Evolutionary conservation across 2,329 filamentous ascomycete species (phyloP).

Genomic region (Colletotrichum horii): DNA sequence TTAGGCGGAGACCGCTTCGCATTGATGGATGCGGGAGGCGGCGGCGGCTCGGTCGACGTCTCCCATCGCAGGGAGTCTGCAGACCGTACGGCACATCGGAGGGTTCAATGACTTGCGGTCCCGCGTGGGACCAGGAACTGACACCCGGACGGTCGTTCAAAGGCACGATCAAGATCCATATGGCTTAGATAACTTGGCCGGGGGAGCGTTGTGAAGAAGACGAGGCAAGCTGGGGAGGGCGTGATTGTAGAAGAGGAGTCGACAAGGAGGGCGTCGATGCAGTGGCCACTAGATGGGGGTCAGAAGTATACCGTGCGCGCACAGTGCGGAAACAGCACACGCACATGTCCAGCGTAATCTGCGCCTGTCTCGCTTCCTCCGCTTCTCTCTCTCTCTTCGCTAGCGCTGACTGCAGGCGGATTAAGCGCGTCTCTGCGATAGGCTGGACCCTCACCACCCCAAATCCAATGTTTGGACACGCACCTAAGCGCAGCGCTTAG

Average conservation of each 20-base stretch:
- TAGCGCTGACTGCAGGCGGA: background rate
- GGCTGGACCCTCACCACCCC: background rate
- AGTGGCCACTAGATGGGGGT: background rate
- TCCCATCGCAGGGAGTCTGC: background rate
- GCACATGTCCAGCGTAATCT: background rate
- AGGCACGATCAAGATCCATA: background rate
- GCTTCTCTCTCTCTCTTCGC: background rate
- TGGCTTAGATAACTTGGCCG: background rate
- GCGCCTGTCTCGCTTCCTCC: constrained; percentile 12
- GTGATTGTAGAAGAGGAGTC: background rate
- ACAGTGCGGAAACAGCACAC: background rate
- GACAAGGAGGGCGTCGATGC: background rate
- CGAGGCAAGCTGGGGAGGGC: background rate
- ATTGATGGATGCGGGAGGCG: background rate
- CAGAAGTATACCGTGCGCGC: background rate
- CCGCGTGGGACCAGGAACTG: background rate
- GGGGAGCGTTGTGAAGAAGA: background rate
- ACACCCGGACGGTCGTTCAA: background rate
- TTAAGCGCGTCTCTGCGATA: constrained; percentile 20
- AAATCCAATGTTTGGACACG: background rate
- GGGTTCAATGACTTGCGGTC: background rate
- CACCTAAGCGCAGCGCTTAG: constrained; percentile 23
- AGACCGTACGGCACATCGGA: background rate
- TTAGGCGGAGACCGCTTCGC: background rate
- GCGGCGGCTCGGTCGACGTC: background rate